phyloP scores from a whole-genome alignment of 768 basidiomycete species.

The Mycena metata region DNA sequence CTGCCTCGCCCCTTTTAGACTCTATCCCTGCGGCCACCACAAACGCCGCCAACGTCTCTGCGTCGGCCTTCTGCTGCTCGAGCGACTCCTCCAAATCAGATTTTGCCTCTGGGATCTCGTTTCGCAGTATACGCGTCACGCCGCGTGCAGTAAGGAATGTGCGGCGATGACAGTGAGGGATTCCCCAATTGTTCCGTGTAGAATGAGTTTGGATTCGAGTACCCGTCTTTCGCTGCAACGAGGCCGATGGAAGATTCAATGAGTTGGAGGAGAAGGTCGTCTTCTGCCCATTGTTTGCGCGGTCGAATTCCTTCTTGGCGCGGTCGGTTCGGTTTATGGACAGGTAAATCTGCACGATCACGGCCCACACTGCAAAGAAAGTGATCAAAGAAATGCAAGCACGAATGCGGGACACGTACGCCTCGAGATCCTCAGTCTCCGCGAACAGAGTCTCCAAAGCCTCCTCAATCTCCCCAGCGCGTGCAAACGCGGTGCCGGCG shows the following conservation, averaged over 20 bases:
- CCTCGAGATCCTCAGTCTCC: conserved; percentile 86
- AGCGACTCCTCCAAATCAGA: conserved; percentile 86
- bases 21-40: conserved; percentile 75
- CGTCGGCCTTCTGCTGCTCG: conserved; percentile 67
- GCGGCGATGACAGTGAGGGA: conserved; percentile 80
- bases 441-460: conserved; percentile 89
- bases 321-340: conserved; percentile 91
- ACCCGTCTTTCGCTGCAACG: conserved; percentile 79
- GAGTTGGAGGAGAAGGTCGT: conserved; percentile 89
- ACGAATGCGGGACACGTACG: conserved; percentile 64
- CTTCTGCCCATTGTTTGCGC: conserved; percentile 90
- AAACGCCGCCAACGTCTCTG: conserved; percentile 78
- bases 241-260: conserved; percentile 89
- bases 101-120: conserved; percentile 81
- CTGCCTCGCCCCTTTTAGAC: conserved; percentile 72
- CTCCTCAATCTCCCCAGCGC: conserved; percentile 90
- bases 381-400: conserved; percentile 4
- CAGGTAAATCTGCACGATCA: conserved; percentile 89
- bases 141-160: conserved; percentile 85
- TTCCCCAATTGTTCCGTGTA: conserved; percentile 89
- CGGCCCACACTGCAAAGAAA: conserved; percentile 71
- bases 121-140: conserved; percentile 81
- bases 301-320: conserved; percentile 87
- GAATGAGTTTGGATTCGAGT: conserved; percentile 69
- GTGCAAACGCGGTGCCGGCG: conserved; percentile 89